Evolutionary conservation across 768 basidiomycete species (phyloP).

Genomic region (Dacryopinax primogenitus): DNA sequence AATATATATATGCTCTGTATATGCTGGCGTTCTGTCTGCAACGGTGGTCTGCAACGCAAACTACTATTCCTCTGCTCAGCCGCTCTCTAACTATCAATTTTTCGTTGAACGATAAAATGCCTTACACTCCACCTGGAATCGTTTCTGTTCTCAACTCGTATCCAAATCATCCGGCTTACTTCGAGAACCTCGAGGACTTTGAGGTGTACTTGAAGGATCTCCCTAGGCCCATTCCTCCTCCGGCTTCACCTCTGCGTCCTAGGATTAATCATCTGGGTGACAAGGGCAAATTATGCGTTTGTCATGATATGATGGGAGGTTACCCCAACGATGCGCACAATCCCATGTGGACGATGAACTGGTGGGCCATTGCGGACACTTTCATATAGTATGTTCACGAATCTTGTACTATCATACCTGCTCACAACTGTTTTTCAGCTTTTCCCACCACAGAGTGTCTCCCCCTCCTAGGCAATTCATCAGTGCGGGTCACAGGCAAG

Average conservation of each 20-base stretch:
- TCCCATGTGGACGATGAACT: background rate
- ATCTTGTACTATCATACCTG: background rate
- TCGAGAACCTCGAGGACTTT: background rate
- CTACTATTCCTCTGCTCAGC: too few relatives aligned
- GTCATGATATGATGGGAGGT: background rate
- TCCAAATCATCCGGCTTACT: background rate
- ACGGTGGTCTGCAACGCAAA: too few relatives aligned
- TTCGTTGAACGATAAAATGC: background rate
- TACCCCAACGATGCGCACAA: constrained; percentile 2
- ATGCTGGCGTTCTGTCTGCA: too few relatives aligned
- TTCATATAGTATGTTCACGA: background rate
- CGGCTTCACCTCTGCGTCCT: background rate
- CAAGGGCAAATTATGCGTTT: background rate
- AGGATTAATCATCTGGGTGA: background rate
- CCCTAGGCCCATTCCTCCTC: background rate
- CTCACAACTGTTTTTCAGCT: constrained; percentile 34
- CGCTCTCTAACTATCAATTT: too few relatives aligned
- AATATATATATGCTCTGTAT: too few relatives aligned
- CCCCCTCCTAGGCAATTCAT: constrained; percentile 70
- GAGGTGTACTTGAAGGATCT: background rate
- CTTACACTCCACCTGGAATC: background rate
- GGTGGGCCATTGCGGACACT: background rate
- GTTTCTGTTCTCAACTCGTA: background rate
- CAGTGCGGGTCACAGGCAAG: constrained; percentile 64
- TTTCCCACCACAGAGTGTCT: constrained; percentile 70